These are phyloP conservation scores for Colletotrichum sp. DNA, from an alignment of 2,329 filamentous ascomycete species.

Conservation along the genomic window DNA sequence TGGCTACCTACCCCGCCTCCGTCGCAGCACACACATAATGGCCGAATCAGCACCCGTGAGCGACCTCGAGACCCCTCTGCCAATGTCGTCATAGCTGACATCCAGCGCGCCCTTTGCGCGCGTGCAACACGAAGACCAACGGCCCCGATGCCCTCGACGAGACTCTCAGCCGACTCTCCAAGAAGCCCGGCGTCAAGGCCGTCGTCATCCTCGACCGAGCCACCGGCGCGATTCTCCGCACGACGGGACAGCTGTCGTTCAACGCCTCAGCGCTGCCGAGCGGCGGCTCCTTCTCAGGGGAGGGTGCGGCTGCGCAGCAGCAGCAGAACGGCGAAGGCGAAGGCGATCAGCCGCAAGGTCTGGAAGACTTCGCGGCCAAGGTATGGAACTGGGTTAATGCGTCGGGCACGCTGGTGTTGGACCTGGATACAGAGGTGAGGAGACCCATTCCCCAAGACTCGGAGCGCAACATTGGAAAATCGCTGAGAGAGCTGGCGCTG, in stretches of 20 bases:
- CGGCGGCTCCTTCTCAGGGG: constrained; percentile 47
- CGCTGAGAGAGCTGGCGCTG: neutral
- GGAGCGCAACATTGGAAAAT: neutral
- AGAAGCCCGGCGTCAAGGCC: constrained; percentile 80
- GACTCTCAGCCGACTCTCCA: constrained; percentile 72
- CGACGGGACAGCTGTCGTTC: constrained; percentile 70
- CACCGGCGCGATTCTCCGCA: constrained; percentile 76
- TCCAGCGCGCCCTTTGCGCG: neutral
- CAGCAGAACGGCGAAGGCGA: constrained; percentile 46
- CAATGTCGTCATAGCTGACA: constrained; percentile 21
- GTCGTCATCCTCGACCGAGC: constrained; percentile 76
- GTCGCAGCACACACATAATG: constrained; percentile 13
- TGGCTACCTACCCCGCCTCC: neutral
- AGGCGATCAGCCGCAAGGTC: constrained; percentile 46
- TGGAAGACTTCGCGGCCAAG: constrained; percentile 76
- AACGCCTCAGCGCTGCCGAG: constrained; percentile 10
- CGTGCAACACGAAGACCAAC: constrained; percentile 33
- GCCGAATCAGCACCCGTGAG: constrained; percentile 22
- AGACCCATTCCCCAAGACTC: neutral
- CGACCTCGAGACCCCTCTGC: constrained; percentile 8
- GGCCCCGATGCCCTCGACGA: constrained; percentile 68
- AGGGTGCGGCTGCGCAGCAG: constrained; percentile 36
- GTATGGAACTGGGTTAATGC: constrained; percentile 78
- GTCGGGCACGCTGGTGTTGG: constrained; percentile 72
- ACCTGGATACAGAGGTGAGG: constrained; percentile 72